These are phyloP conservation scores for Fusarium longipes DNA, from an alignment of 2,329 filamentous ascomycete species.

Conservation along the genomic window DNA sequence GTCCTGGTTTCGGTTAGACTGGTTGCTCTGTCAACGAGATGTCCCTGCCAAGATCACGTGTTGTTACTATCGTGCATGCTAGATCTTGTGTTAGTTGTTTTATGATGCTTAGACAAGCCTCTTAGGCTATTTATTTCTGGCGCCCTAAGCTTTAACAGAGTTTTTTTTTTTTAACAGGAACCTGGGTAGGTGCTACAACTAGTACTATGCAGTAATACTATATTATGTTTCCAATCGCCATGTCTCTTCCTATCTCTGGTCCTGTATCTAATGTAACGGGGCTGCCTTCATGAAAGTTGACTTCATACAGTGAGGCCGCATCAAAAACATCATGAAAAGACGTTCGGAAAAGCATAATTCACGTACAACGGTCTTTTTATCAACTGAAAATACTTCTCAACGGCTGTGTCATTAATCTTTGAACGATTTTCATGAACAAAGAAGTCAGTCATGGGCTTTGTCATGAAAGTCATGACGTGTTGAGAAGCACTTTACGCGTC, in stretches of 20 bases:
- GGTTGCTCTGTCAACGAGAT: slow-evolving; percentile 52
- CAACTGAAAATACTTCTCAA: neutral
- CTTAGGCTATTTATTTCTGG: no score
- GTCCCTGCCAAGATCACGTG: slow-evolving; percentile 24
- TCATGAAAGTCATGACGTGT: slow-evolving; percentile 18
- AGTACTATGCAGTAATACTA: no score
- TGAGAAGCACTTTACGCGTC: slow-evolving; percentile 49
- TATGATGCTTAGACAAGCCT: no score
- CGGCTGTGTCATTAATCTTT: no score
- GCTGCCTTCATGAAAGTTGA: neutral
- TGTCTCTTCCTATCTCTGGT: neutral
- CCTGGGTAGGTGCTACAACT: no score
- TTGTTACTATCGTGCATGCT: neutral
- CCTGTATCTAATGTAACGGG: neutral
- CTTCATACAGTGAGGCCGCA: neutral
- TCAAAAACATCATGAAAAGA: neutral
- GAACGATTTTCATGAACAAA: neutral
- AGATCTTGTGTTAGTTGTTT: no score
- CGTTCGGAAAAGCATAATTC: neutral
- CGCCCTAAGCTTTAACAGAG: no score
- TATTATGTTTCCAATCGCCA: no score
- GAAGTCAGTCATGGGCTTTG: neutral
- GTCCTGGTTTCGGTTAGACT: slow-evolving; percentile 35
- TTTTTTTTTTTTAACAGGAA: no score
- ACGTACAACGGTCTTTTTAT: neutral